A percentile compares a stretch with the other conserved stretches of the same genome.
Conservation (phyloP, 2,329 filamentous ascomycete species). For the Claviceps pazoutovae region DNA sequence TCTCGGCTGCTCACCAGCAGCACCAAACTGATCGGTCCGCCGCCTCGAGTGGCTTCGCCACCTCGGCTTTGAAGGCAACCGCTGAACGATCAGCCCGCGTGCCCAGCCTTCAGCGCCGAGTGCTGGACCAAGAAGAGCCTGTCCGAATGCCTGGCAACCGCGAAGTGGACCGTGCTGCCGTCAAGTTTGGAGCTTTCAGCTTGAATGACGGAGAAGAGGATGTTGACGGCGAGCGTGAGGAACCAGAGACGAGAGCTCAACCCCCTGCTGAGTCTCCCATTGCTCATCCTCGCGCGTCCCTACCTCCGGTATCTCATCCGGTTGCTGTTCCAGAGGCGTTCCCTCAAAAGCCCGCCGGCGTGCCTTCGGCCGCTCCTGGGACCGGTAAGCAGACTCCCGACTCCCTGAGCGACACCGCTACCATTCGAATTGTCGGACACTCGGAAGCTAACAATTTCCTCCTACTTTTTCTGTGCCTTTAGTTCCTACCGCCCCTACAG, state of each 20-base stretch:
- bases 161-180: conserved; percentile 79
- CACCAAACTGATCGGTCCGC: conserved; percentile 39
- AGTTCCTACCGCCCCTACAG: conserved; percentile 7
- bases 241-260: conserved; percentile 86
- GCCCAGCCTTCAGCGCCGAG: conserved; percentile 69
- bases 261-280: conserved; percentile 88
- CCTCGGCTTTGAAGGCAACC: conserved; percentile 71
- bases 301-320: conserved; percentile 57
- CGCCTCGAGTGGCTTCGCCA: conserved; percentile 52
- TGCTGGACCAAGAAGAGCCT: conserved; percentile 90
- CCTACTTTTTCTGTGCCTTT: conserved; percentile 1
- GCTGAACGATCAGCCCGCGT: conserved; percentile 48
- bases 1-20: conserved; percentile 49
- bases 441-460: conserved; percentile 13
- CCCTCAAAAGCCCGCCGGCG: conserved; percentile 38
- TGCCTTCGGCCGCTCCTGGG: conserved; percentile 16
- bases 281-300: conserved; percentile 67
- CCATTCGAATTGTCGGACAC: conserved; percentile 1
- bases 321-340: conserved; percentile 41
- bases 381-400: conserved; percentile 15
- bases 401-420: conserved; percentile 7
- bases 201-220: conserved; percentile 74
- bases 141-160: conserved; percentile 97
- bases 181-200: conserved; percentile 94
- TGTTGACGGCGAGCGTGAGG: conserved; percentile 87